Evolutionary conservation across 202 grass and related monocot genomes (phyloP), one percentile per base, ranked within the genome.

Genomic region (Dendrocalamus latiflorus): DNA sequence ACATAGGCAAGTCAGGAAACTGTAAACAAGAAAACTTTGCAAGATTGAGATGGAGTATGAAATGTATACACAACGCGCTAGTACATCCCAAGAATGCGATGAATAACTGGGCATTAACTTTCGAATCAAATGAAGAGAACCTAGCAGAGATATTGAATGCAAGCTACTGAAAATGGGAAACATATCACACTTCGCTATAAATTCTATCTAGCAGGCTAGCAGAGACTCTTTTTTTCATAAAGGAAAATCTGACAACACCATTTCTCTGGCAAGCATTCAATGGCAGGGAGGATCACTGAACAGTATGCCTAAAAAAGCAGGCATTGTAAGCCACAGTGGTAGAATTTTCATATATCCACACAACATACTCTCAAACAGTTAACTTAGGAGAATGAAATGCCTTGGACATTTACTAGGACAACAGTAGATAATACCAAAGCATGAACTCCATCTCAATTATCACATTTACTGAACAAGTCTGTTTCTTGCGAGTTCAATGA

Each of bases 131-230:
- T 26, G 37, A 75, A 43, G 61, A 74, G 54, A 74, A 83, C 59
- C 81, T 83, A 83, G 58, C 74, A 79, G 51, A 20, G 33, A 84
- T 39, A 76, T 55, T 85, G 65, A 85, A 90, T 89, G 80, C 53
- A 70, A 73, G 36, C 50, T 65, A 75, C 75, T 65, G 63, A 82
- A 72, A 56, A 80, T 65, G 39, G 48, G 80, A 83, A 83, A 70
- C 74, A 90, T 83, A 57, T 67, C 75, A 83, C 88, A 86, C 48
- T 83, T 86, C 18, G 60, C 38, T 69, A 68, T 86, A 86, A 86
- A 86, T 42, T 42, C 39, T 42, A 72, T 74, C 81, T 68, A 55
- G 55, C 43, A 64, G 58, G 38, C 59, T 62, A 85, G 82, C 45
- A 72, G 77, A 30, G 54, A 53, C 3, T 44, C 28, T 38, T 54